Conservation (phyloP, 208 protist genomes). For the Herpetomonas samuelpessoai region DNA sequence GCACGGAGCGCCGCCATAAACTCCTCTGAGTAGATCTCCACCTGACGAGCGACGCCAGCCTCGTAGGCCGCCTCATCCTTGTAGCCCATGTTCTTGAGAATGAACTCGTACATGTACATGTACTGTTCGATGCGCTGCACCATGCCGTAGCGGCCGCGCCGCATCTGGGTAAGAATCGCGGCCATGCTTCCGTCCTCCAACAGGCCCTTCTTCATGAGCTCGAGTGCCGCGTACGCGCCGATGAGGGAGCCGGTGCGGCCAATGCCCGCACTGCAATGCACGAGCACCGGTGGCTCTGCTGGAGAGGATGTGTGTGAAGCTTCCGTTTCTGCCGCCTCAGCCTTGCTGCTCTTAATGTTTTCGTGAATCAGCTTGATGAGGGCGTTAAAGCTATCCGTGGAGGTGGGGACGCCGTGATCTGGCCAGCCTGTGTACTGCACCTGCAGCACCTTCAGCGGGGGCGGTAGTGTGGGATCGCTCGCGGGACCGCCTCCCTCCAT, state of each 20-base stretch:
- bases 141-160: constrained; percentile 62
- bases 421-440: constrained; percentile 87
- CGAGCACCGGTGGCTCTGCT: constrained; percentile 33
- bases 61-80: constrained; percentile 11
- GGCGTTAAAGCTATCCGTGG: constrained; percentile 50
- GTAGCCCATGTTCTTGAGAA: constrained; percentile 40
- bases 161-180: constrained; percentile 53
- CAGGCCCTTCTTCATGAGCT: constrained; percentile 24
- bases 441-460: constrained; percentile 40
- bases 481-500: constrained; percentile 5
- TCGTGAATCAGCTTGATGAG: constrained; percentile 46
- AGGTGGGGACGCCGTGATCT: constrained; percentile 75
- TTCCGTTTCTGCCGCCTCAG: neutral
- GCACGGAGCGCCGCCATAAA: too few species aligned
- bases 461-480: constrained; percentile 7
- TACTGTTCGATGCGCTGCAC: constrained; percentile 88
- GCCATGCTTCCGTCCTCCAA: constrained; percentile 36
- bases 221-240: constrained; percentile 55
- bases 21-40: too few species aligned
- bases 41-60: too few species aligned
- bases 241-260: constrained; percentile 85
- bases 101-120: constrained; percentile 73
- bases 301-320: constrained; percentile 1
- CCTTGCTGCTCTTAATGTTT: neutral
- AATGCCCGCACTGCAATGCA: constrained; percentile 88